Percentiles rank a stretch among this genome's conserved stretches.
phyloP scores from a whole-genome alignment of 2,329 filamentous ascomycete genomes.

The Claviceps cyperi region DNA sequence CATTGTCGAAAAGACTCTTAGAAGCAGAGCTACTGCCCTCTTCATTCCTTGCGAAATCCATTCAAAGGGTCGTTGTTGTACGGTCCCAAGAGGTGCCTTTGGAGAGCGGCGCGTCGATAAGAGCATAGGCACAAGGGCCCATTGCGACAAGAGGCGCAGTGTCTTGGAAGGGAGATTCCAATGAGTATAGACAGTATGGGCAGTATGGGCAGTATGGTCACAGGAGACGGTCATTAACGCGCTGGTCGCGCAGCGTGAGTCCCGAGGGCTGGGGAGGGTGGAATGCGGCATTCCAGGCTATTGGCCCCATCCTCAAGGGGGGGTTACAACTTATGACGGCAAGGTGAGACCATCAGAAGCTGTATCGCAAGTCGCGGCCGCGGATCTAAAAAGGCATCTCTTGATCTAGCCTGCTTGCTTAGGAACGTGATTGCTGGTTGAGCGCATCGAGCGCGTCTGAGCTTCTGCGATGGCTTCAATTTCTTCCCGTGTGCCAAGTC shows the following conservation, averaged over 20 bases:
- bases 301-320: not conserved
- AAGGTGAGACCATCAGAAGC: slow-evolving; percentile 1
- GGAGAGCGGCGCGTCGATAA: not conserved
- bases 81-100: not conserved
- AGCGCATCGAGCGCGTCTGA: no score
- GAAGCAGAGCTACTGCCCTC: slow-evolving; percentile 17
- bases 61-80: slow-evolving; percentile 11
- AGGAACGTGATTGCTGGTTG: no score
- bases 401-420: not conserved
- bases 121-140: slow-evolving; percentile 7
- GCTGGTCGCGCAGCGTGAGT: not conserved
- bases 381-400: not conserved
- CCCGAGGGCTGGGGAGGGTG: slow-evolving; percentile 4
- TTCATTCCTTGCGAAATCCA: slow-evolving; percentile 22
- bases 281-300: slow-evolving; percentile 6
- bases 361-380: not conserved
- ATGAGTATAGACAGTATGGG: no score
- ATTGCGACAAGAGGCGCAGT: slow-evolving; percentile 18
- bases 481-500: not conserved
- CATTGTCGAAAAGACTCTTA: slow-evolving; percentile 18
- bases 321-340: not conserved
- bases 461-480: not conserved
- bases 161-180: slow-evolving; percentile 13
- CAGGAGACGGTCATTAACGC: not conserved
- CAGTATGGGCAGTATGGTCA: no score